These are phyloP conservation scores for Pythium angustatum DNA, from an alignment of 352 stramenopile species.

Conservation along the genomic window DNA sequence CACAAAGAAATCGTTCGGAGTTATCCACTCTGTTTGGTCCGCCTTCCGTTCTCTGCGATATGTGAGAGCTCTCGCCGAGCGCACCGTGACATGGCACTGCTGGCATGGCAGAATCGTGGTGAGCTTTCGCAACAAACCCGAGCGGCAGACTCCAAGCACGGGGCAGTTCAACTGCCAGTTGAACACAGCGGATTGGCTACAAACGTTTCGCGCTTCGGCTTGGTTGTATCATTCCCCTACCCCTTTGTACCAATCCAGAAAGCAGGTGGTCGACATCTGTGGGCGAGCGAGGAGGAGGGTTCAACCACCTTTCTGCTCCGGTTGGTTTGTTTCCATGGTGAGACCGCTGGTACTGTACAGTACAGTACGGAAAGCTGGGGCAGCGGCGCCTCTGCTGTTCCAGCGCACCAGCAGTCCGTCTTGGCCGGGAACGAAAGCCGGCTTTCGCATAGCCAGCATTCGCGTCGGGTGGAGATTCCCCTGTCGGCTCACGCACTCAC, in stretches of 20 bases:
- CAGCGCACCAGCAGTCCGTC: constrained; percentile 26
- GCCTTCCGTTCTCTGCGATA: background rate
- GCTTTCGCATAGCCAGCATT: constrained; percentile 7
- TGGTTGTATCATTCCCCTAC: constrained; percentile 3
- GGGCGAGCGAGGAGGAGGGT: constrained; percentile 9
- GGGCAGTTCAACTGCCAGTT: background rate
- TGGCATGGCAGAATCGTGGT: constrained; percentile 17
- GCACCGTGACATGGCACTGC: background rate
- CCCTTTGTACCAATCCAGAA: constrained; percentile 28
- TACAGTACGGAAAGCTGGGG: constrained; percentile 11
- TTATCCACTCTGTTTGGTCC: background rate
- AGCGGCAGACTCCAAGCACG: background rate
- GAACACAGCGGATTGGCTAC: background rate
- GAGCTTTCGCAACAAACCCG: constrained; percentile 10
- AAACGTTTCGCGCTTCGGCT: background rate
- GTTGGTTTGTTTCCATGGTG: constrained; percentile 7
- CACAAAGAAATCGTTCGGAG: background rate
- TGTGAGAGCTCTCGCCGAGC: background rate
- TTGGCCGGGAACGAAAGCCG: constrained; percentile 12
- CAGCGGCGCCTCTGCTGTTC: constrained; percentile 23
- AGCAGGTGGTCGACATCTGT: constrained; percentile 30
- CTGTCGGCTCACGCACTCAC: constrained; percentile 7
- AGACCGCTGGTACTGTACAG: constrained; percentile 8
- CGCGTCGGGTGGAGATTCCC: constrained; percentile 1
- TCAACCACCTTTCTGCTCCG: constrained; percentile 26